phyloP scores from a whole-genome alignment of 257 asterid genomes.

The Solanum verrucosum region DNA sequence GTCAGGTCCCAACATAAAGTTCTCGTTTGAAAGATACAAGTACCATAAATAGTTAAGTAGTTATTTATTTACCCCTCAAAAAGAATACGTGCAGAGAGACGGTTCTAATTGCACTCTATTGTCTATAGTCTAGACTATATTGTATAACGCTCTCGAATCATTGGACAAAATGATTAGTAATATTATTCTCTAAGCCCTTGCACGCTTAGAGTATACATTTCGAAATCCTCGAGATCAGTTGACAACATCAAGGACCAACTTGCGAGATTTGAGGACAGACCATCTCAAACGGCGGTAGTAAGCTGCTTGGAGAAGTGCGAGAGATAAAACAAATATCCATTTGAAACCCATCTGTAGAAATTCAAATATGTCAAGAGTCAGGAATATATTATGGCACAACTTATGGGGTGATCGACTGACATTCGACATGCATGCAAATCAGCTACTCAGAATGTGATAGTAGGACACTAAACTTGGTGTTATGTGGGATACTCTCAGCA shows the following conservation, averaged over 20 bases:
- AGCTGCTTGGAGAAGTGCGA: slow-evolving; percentile 64
- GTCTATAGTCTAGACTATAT: neutral
- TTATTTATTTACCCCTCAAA: neutral
- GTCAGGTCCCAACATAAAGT: neutral
- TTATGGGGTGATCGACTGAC: neutral
- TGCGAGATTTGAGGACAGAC: slow-evolving; percentile 61
- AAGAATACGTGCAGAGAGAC: neutral
- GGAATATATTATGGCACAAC: neutral
- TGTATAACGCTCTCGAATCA: neutral
- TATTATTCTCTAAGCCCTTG: neutral
- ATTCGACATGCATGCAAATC: neutral
- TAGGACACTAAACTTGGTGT: neutral
- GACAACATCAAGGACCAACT: slow-evolving; percentile 63
- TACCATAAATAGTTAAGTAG: neutral
- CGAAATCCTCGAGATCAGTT: slow-evolving; percentile 21
- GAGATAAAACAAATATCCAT: slow-evolving; percentile 57
- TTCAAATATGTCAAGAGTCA: neutral
- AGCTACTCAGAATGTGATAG: neutral
- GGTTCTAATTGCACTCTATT: neutral
- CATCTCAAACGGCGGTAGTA: slow-evolving; percentile 58
- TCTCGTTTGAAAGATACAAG: neutral
- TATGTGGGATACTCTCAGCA: neutral
- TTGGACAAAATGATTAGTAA: neutral
- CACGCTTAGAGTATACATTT: neutral
- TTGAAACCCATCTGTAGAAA: slow-evolving; percentile 61